Conservation (phyloP, 306 rosid genomes). For the Prunus padus region DNA sequence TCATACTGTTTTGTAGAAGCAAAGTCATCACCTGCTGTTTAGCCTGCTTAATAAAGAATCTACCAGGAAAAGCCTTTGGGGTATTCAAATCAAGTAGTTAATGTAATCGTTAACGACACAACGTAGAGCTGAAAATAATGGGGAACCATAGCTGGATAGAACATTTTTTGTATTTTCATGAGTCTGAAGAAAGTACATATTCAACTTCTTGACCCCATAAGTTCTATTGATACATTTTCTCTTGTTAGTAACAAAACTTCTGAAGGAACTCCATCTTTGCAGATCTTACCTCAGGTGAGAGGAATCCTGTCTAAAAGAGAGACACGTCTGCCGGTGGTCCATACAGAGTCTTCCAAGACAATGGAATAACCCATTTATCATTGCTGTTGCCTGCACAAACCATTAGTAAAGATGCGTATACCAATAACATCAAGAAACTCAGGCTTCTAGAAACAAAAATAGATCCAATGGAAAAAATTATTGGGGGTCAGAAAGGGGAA, state of each 20-base stretch:
- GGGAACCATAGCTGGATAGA: not conserved
- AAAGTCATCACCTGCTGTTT: not conserved
- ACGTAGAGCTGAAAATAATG: not conserved
- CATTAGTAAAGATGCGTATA: conserved; percentile 1
- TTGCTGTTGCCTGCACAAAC: conserved; percentile 45
- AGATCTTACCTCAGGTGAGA: conserved; percentile 7
- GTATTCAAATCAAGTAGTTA: no score
- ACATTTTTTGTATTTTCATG: not conserved
- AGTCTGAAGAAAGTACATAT: not conserved
- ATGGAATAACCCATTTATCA: conserved; percentile 64
- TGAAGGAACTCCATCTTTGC: conserved; percentile 2
- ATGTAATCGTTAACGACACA: no score
- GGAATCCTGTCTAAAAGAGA: conserved; percentile 52
- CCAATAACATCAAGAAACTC: not conserved
- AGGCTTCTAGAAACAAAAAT: not conserved
- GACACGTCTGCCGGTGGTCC: conserved; percentile 85
- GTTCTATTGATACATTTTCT: not conserved
- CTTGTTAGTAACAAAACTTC: not conserved
- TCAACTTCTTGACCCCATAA: not conserved
- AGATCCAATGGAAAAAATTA: not conserved
- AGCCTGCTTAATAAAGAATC: not conserved
- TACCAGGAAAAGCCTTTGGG: not conserved
- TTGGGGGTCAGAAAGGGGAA: not conserved
- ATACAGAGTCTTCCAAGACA: conserved; percentile 75
- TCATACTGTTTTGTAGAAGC: not conserved